A percentile compares a stretch with the other conserved stretches of the same genome.
Conservation (phyloP, 2,329 filamentous ascomycete genomes). For the Colletotrichum sp. region DNA sequence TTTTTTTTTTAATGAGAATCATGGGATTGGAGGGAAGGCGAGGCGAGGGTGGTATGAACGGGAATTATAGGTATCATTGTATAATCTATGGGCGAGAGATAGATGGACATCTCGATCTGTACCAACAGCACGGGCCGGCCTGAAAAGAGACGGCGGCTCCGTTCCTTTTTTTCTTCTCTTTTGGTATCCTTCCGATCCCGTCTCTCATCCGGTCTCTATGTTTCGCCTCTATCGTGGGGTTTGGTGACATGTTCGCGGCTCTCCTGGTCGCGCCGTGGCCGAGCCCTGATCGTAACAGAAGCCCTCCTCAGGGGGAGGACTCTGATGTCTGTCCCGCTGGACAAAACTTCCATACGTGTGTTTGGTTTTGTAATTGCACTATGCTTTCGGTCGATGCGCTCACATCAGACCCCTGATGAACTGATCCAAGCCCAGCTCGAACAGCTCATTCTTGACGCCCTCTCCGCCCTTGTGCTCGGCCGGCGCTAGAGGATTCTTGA, state of each 20-base stretch:
- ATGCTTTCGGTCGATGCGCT: constrained; percentile 24
- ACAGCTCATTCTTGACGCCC: constrained; percentile 74
- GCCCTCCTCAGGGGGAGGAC: neutral
- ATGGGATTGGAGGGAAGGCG: neutral
- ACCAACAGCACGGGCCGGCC: neutral
- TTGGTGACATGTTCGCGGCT: neutral
- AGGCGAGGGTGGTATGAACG: neutral
- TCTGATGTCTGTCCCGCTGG: neutral
- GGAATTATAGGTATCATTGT: constrained; percentile 18
- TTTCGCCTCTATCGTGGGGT: neutral
- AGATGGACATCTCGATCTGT: constrained; percentile 13
- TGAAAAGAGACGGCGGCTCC: neutral
- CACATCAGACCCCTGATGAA: constrained; percentile 74
- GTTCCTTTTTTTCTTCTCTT: neutral
- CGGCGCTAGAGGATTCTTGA: constrained; percentile 73
- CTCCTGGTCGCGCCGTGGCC: neutral
- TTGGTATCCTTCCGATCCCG: neutral
- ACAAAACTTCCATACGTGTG: neutral
- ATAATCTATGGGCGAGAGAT: constrained; percentile 20
- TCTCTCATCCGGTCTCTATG: neutral
- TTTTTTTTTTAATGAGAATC: constrained; percentile 2
- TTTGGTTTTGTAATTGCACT: neutral
- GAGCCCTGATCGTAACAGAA: neutral
- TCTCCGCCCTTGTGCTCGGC: constrained; percentile 72
- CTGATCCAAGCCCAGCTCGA: constrained; percentile 76